Base-by-base conservation (phyloP, 805 yeast species). In the Wilhelminamyces savonicus region DNA sequence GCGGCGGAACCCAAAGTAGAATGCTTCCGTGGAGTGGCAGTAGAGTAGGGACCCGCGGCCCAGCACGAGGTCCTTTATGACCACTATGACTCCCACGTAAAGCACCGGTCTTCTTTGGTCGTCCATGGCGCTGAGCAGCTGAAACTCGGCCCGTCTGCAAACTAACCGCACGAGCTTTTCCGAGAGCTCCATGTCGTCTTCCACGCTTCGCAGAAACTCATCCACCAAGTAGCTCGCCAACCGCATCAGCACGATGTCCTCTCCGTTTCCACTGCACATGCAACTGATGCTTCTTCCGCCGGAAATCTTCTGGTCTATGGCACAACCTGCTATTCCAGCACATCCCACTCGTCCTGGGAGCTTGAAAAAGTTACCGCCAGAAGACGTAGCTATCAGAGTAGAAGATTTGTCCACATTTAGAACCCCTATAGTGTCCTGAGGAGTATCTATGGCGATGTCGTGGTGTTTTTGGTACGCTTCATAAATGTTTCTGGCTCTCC, bases 231-330 rank as follows among this genome's bases (percentile, higher is more conserved):
- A 33, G 21, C 60, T 40, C 3, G 73, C 68, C 13, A 74, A 43
- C 29, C 59, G 64, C 59, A 62, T 53, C 29, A 50, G 48, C 4
- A 71, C 53, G 21, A 74, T 72, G 32, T 71, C 74, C 39, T 74
- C 80, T 3, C 80, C 80, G 41, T 69, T 71, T 3, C 80, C 80
- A 22, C 75, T 66, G 46, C 78, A 69, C 52, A 46, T 44, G 26
- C 62, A 53, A 21, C 54, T 40, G 2, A 66, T 40, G n/a, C 50
- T 51, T 21, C 34, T 28, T 4, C 35, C 43, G 1, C 46, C 44
- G 9, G 30, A 28, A 3, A 21, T 28, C 28, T 40, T 36, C 0
- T 44, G 43, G 30, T 50, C 71, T 12, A 61, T 48, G 2, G 71
- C 70, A 2, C 71, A 52, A 2, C 80, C 79, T 2, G 60, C 42